Conservation (phyloP, 2,329 filamentous ascomycete species). For the Ampelomyces quisqualis region DNA sequence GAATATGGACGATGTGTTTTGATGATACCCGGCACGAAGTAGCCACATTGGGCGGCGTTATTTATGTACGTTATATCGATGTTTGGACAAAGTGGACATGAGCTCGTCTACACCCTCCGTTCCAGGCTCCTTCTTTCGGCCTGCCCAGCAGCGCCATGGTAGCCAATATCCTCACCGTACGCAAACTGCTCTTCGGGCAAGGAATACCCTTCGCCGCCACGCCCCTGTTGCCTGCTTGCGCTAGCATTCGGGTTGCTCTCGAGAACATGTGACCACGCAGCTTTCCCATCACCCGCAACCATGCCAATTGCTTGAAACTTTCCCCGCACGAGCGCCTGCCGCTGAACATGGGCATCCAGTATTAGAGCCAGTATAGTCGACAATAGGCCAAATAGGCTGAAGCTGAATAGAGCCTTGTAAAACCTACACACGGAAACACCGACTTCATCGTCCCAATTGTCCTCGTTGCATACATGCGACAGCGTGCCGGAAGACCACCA, state of each 20-base stretch:
- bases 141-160: slow-evolving; percentile 39
- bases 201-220: slow-evolving; percentile 42
- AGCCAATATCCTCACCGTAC: slow-evolving; percentile 46
- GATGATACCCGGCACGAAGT: slow-evolving; percentile 37
- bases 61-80: no score
- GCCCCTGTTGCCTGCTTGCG: slow-evolving; percentile 8
- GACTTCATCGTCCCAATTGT: slow-evolving; percentile 56
- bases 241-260: slow-evolving; percentile 33
- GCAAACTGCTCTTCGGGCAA: slow-evolving; percentile 47
- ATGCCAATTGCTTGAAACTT: slow-evolving; percentile 52
- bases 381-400: slow-evolving; percentile 52
- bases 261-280: no score
- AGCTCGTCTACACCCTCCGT: slow-evolving; percentile 8
- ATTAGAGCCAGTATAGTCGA: slow-evolving; percentile 51
- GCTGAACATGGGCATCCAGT: slow-evolving; percentile 54
- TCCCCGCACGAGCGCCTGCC: slow-evolving; percentile 46
- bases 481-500: slow-evolving; percentile 59
- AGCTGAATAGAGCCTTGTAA: slow-evolving; percentile 63
- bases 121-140: slow-evolving; percentile 17
- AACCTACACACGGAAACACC: slow-evolving; percentile 59
- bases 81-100: slow-evolving; percentile 1
- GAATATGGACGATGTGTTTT: slow-evolving; percentile 49
- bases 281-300: slow-evolving; percentile 33
- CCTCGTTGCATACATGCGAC: slow-evolving; percentile 51
- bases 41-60: slow-evolving; percentile 36